Conservation (phyloP, 2,329 filamentous ascomycete species). For the Aspergillus niger region DNA sequence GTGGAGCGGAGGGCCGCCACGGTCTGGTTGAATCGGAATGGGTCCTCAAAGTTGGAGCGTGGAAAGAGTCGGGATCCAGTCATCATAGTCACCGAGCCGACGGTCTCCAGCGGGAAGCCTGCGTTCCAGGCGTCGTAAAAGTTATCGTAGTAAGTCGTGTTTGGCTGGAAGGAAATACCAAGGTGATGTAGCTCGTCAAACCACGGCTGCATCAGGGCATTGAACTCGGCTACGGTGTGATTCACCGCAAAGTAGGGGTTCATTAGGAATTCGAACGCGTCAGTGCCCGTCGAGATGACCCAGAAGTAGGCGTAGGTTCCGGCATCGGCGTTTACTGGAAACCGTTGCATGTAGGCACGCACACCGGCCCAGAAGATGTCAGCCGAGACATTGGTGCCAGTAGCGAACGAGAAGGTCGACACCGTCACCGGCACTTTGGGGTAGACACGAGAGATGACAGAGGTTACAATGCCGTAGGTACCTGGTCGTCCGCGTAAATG, state of each 20-base stretch:
- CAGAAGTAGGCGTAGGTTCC: conserved; percentile 38
- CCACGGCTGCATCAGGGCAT: conserved; percentile 31
- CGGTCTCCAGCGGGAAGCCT: conserved; percentile 31
- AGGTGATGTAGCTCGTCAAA: conserved; percentile 27
- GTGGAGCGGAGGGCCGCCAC: conserved; percentile 28
- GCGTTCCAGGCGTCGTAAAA: conserved; percentile 32
- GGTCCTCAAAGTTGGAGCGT: conserved; percentile 34
- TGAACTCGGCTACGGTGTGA: conserved; percentile 30
- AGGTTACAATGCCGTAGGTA: conserved; percentile 38
- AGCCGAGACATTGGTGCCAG: conserved; percentile 22
- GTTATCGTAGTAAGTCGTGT: conserved; percentile 30
- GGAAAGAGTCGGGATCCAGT: conserved; percentile 41
- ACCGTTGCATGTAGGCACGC: conserved; percentile 30
- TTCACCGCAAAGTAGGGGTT: conserved; percentile 32
- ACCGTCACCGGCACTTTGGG: conserved; percentile 30
- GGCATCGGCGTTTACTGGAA: conserved; percentile 29
- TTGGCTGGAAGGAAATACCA: conserved; percentile 27
- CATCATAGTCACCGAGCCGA: conserved; percentile 23
- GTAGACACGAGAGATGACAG: conserved; percentile 29
- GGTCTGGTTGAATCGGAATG: conserved; percentile 30
- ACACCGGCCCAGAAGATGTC: conserved; percentile 35
- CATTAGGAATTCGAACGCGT: conserved; percentile 36
- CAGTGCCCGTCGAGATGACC: conserved; percentile 22
- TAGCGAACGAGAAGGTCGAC: conserved; percentile 32
- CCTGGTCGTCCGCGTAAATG: not conserved